These are phyloP conservation scores for Incumbomyces delicatus DNA, from an alignment of 2,329 filamentous ascomycete genomes.

Conservation along the genomic window DNA sequence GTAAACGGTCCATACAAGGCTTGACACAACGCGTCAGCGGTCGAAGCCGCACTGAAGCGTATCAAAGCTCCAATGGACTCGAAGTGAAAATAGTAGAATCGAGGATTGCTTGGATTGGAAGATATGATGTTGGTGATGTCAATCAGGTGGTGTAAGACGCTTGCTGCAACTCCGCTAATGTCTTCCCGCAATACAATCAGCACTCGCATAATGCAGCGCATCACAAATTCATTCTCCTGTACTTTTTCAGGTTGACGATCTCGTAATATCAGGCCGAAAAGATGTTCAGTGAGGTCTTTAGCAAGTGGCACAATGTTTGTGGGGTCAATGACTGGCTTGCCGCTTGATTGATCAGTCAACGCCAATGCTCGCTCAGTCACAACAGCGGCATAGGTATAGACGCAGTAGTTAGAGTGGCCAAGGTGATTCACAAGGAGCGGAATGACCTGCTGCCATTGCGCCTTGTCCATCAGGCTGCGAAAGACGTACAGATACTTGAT, in stretches of 20 bases:
- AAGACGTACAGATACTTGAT: conserved; percentile 98
- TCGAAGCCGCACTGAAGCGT: conserved; percentile 57
- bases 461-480: conserved; percentile 83
- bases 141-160: conserved; percentile 72
- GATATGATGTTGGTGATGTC: conserved; percentile 87
- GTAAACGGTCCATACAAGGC: conserved; percentile 78
- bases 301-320: conserved; percentile 70
- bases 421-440: conserved; percentile 85
- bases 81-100: conserved; percentile 98
- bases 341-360: conserved; percentile 59
- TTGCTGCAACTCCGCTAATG: conserved; percentile 62
- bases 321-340: conserved; percentile 69
- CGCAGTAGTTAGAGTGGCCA: conserved; percentile 82
- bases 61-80: conserved; percentile 88
- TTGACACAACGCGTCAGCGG: conserved; percentile 58
- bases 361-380: conserved; percentile 89
- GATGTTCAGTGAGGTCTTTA: conserved; percentile 75
- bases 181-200: conserved; percentile 86
- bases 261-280: conserved; percentile 85
- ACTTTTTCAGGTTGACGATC: conserved; percentile 80
- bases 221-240: conserved; percentile 96
- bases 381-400: conserved; percentile 95
- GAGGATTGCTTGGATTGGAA: conserved; percentile 89
- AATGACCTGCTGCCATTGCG: conserved; percentile 85
- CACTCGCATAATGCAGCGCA: conserved; percentile 97